These are phyloP conservation scores for Chenopodium suecicum DNA, from an alignment of 148 eudicot species.

Conservation along the genomic window DNA sequence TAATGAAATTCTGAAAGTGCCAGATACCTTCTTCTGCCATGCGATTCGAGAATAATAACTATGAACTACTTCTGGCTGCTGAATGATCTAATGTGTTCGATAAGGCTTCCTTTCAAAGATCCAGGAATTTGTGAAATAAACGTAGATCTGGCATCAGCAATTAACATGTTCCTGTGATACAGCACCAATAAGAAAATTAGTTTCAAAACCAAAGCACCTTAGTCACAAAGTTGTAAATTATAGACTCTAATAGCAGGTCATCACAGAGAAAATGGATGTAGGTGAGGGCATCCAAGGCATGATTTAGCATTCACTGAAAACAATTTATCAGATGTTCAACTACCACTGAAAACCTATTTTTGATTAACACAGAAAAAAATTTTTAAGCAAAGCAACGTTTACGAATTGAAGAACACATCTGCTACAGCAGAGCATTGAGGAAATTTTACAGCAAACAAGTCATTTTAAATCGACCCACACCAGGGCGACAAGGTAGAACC, in stretches of 20 bases:
- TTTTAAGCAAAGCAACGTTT: background rate
- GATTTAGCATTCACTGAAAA: background rate
- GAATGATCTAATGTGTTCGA: constrained; percentile 58
- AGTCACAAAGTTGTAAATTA: background rate
- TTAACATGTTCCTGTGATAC: constrained; percentile 57
- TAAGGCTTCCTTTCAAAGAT: constrained; percentile 61
- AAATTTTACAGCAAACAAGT: background rate
- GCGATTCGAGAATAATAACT: background rate
- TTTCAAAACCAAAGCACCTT: background rate
- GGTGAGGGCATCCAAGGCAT: background rate
- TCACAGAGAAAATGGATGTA: background rate
- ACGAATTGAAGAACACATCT: background rate
- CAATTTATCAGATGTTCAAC: background rate
- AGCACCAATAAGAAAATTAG: constrained; percentile 8
- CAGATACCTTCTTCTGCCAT: constrained; percentile 1
- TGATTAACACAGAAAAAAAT: background rate
- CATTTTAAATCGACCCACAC: background rate
- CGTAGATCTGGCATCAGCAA: constrained; percentile 56
- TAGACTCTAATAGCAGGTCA: background rate
- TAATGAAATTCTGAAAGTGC: background rate
- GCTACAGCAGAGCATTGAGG: background rate
- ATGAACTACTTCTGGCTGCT: constrained; percentile 35
- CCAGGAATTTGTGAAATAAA: constrained; percentile 67
- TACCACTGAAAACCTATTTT: too few species aligned
- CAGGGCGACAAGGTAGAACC: background rate